phyloP scores from a whole-genome alignment of 805 yeast genomes.

The Clavispora carvajalis region DNA sequence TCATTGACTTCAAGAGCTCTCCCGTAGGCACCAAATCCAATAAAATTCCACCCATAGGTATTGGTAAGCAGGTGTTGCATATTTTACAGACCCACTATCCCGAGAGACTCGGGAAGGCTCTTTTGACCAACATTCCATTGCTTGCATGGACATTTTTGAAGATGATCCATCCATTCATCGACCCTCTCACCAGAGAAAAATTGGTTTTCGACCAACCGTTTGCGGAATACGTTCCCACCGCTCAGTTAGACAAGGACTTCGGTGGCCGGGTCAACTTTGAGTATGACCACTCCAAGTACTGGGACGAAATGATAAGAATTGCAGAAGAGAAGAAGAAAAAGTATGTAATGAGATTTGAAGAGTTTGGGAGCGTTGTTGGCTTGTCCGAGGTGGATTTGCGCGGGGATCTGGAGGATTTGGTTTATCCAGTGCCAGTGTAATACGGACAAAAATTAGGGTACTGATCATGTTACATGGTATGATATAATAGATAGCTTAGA shows the following conservation, averaged over 20 bases:
- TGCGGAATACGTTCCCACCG: constrained; percentile 70
- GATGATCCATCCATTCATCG: constrained; percentile 91
- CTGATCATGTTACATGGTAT: no score
- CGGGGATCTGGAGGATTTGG: constrained; percentile 28
- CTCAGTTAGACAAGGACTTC: constrained; percentile 76
- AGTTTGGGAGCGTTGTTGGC: constrained; percentile 71
- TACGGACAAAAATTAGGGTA: no score
- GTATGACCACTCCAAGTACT: constrained; percentile 74
- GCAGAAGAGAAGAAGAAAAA: constrained; percentile 54
- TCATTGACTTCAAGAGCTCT: constrained; percentile 87
- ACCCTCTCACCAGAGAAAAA: constrained; percentile 91
- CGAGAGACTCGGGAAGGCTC: constrained; percentile 90
- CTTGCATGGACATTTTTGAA: constrained; percentile 89
- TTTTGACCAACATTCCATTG: constrained; percentile 90
- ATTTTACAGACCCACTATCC: constrained; percentile 97
- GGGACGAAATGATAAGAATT: constrained; percentile 64
- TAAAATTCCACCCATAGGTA: constrained; percentile 82
- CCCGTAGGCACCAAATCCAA: constrained; percentile 54
- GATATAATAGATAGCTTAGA: no score
- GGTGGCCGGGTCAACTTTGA: constrained; percentile 85
- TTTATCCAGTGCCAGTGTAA: constrained; percentile 14
- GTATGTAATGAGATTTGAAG: constrained; percentile 63
- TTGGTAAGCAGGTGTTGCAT: constrained; percentile 86
- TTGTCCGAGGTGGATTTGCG: constrained; percentile 80
- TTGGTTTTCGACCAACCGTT: constrained; percentile 89